Percentiles rank a stretch among this genome's conserved stretches.
Evolutionary conservation across 306 rosid genomes (phyloP).

Genomic region (Pachyrhizus erosus): DNA sequence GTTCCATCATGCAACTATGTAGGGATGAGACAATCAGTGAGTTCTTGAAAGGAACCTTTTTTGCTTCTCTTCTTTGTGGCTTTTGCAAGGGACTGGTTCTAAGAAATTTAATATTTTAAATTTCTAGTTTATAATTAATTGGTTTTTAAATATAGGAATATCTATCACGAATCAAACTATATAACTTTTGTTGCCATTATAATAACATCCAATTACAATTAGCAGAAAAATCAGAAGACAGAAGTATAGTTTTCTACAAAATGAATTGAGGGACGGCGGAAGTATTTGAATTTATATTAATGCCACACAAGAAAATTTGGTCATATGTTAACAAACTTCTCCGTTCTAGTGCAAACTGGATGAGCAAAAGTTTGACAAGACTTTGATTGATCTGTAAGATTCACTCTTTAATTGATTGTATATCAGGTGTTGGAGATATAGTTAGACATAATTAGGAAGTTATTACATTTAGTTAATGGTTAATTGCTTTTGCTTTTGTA

Average conservation of each 20-base stretch:
- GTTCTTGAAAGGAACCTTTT: background rate
- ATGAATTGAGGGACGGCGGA: background rate
- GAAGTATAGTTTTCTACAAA: background rate
- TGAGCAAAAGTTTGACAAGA: background rate
- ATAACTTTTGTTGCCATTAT: background rate
- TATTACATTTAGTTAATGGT: background rate
- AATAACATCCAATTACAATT: background rate
- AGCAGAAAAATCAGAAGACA: background rate
- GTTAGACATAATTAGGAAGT: background rate
- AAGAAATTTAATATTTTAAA: background rate
- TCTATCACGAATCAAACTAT: background rate
- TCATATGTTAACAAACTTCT: background rate
- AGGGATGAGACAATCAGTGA: background rate
- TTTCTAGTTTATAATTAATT: background rate
- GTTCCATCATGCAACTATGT: background rate
- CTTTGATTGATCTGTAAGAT: background rate
- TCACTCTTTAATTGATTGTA: background rate
- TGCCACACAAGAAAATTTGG: background rate
- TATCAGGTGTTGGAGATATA: no score
- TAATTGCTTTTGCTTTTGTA: background rate
- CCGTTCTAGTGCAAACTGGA: background rate
- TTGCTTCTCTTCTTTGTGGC: conserved; percentile 5
- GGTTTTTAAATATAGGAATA: background rate
- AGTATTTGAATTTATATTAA: background rate
- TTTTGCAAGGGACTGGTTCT: background rate